phyloP scores from a whole-genome alignment of 2,329 filamentous ascomycete genomes.

The Hypoxylon sp. region DNA sequence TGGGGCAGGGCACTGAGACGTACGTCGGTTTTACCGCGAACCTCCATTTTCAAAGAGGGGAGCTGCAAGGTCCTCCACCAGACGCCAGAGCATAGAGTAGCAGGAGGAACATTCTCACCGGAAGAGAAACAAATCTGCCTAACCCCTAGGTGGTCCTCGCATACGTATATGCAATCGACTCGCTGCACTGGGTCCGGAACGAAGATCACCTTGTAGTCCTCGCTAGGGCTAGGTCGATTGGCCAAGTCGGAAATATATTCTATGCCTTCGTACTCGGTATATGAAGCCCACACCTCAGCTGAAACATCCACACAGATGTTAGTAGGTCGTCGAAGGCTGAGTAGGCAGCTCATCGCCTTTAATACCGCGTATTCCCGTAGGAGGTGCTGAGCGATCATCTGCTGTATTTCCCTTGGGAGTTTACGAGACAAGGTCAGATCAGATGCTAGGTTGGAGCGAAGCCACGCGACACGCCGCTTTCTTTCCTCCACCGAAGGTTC shows the following conservation, averaged over 20 bases:
- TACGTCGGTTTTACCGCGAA: background rate
- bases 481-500: too few relatives aligned
- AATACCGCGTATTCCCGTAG: too few relatives aligned
- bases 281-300: background rate
- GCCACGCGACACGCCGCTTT: too few relatives aligned
- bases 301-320: background rate
- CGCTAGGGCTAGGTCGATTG: background rate
- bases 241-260: conserved; percentile 1
- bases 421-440: too few relatives aligned
- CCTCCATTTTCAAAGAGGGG: background rate
- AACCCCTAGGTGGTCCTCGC: background rate
- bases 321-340: too few relatives aligned
- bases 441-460: too few relatives aligned
- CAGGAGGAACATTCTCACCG: background rate
- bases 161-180: background rate
- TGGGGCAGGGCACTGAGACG: background rate
- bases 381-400: too few relatives aligned
- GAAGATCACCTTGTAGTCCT: background rate
- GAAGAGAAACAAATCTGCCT: background rate
- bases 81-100: background rate
- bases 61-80: background rate
- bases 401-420: too few relatives aligned
- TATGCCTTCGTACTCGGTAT: background rate
- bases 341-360: too few relatives aligned
- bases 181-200: background rate